Base-by-base conservation (phyloP, 2,329 filamentous ascomycete species). In the Xylaria polymorpha region DNA sequence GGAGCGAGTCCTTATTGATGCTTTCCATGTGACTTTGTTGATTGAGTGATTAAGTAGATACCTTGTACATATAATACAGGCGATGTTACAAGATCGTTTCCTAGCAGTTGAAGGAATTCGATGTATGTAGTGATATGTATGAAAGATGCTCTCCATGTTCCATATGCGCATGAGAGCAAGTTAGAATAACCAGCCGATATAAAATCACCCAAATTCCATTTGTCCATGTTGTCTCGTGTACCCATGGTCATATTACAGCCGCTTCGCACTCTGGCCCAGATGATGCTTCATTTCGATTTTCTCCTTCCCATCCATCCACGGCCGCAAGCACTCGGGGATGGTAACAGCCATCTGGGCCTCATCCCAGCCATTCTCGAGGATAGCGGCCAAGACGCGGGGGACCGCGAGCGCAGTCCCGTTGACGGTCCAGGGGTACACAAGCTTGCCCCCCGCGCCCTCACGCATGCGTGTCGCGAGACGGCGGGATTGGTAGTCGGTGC, bases 351-450 rank as follows among this genome's bases (percentile, higher is more conserved):
- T 85, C 22, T 85, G 85, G 29, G 84, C 77, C 76, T 94, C 91
- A 76, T 96, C 88, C 92, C 94, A 99, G 0, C 94, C 92, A 76
- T 94, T 94, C 84, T 99, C 96, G 72, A 99, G 79, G 60, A 99
- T 85, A 6, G 94, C 94, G 29, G 96, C 94, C 68, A 99, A 79
- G 14, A 99, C 92, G 61, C 96, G 87, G 3, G 96, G 96, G 44
- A 98, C 91, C 0, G 96, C 96, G 75, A 98, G 84, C 0, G 95
- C 96, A 1, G 96, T 99, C 0, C 95, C 97, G 79, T 99, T 99
- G 44, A 97, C 86, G 0, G 96, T 99, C 83, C 93, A 94, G 15
- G 94, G 94, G 79, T 94, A 98, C 1, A 86, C 85, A 48, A 91
- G 81, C 77, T 86, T 66, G 7, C 35, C 29, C 14, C 57, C 68